These are phyloP conservation scores for Mastigamoeba balamuthi DNA, from an alignment of 78 protist genomes.

Conservation along the genomic window DNA sequence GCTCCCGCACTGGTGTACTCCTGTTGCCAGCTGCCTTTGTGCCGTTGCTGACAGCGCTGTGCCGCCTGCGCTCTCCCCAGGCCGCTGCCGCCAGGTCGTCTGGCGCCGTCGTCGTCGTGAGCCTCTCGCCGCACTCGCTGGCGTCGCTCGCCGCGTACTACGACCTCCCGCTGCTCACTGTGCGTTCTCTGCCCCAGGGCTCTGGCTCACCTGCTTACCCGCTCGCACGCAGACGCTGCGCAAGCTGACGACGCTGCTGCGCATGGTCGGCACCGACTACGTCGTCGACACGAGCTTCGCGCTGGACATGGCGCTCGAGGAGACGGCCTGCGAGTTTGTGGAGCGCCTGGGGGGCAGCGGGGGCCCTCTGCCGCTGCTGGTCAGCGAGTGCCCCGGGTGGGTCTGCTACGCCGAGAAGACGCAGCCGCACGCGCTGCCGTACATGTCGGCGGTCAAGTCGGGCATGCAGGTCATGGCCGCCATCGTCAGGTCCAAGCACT, in stretches of 20 bases:
- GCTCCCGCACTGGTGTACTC: no score
- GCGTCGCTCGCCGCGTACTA: constrained; percentile 48
- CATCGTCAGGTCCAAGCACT: constrained; percentile 22
- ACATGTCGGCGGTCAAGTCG: constrained; percentile 34
- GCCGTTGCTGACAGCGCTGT: no score
- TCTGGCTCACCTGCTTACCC: no score
- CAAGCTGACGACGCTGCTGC: neutral
- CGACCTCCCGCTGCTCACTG: neutral
- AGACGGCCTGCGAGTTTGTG: neutral
- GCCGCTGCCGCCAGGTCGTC: no score
- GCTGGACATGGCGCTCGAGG: neutral
- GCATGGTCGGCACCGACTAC: neutral
- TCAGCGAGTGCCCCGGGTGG: constrained; percentile 70
- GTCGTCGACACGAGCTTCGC: neutral
- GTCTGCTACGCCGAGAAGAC: constrained; percentile 81
- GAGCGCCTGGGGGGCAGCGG: neutral
- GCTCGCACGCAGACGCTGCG: neutral
- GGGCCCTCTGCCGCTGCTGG: constrained; percentile 34
- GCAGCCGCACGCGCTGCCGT: constrained; percentile 30
- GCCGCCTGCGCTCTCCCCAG: no score
- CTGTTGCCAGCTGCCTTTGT: no score
- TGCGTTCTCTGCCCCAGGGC: neutral
- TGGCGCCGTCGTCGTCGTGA: constrained; percentile 34
- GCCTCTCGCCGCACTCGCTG: constrained; percentile 40
- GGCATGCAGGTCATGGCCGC: constrained; percentile 69